Percentiles rank a stretch among this genome's conserved stretches.
phyloP scores from a whole-genome alignment of 1,284 basidiomycete genomes.

The Coniferiporia weirii region DNA sequence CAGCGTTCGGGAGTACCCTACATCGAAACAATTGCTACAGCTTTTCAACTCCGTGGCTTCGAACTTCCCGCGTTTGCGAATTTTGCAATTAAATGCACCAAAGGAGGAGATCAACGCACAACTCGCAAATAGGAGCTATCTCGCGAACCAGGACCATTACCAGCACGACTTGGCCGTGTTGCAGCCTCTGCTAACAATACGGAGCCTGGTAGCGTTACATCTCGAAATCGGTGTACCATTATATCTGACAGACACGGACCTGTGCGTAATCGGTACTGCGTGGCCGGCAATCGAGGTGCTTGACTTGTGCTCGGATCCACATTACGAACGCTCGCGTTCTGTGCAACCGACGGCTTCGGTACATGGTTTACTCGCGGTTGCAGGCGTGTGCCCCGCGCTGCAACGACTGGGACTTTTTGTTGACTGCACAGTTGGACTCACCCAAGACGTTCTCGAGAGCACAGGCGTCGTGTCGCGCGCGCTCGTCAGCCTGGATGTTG shows the following conservation, averaged over 20 bases:
- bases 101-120: conserved; percentile 13
- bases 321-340: conserved; percentile 10
- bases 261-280: conserved; percentile 1
- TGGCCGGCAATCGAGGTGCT: conserved; percentile 17
- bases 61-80: conserved; percentile 6
- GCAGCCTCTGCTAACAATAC: conserved; percentile 4
- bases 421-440: conserved; percentile 2
- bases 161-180: conserved; percentile 13
- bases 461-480: conserved; percentile 3
- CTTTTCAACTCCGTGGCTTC: conserved; percentile 10
- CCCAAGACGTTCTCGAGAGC: not conserved
- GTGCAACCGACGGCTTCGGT: conserved; percentile 7
- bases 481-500: conserved; percentile 16
- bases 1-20: conserved; percentile 15
- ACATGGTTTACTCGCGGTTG: conserved; percentile 8
- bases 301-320: conserved; percentile 17
- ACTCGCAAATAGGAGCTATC: not conserved
- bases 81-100: conserved; percentile 15
- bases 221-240: conserved; percentile 18
- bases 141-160: conserved; percentile 7
- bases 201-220: conserved; percentile 13
- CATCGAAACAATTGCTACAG: conserved; percentile 1
- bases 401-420: conserved; percentile 16
- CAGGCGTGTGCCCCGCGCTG: conserved; percentile 5
- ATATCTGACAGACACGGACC: conserved; percentile 11